These are phyloP conservation scores for Terfezia claveryi DNA, from an alignment of 495 filamentous ascomycete species.

Conservation along the genomic window DNA sequence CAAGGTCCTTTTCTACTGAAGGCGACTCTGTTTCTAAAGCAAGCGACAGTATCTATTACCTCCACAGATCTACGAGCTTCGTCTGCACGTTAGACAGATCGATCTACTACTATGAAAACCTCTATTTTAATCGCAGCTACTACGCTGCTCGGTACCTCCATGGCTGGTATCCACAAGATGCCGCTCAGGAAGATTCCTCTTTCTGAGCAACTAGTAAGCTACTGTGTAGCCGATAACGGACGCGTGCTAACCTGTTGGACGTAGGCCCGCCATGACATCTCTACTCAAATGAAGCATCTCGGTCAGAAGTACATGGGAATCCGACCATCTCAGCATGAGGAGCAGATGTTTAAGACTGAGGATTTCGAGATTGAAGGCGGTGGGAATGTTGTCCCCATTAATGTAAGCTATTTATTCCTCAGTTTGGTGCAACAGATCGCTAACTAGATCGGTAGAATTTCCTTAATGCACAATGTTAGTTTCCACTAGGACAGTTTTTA, in stretches of 20 bases:
- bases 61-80: too few relatives aligned
- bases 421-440: not conserved
- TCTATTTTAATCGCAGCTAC: constrained; percentile 47
- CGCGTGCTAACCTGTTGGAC: not conserved
- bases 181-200: constrained; percentile 94
- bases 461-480: constrained; percentile 93
- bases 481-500: not conserved
- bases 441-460: constrained; percentile 40
- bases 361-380: constrained; percentile 37
- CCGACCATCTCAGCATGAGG: constrained; percentile 41
- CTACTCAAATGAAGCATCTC: constrained; percentile 55
- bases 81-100: too few relatives aligned
- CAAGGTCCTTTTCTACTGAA: too few relatives aligned
- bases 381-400: constrained; percentile 67
- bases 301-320: constrained; percentile 88
- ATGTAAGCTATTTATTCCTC: constrained; percentile 15
- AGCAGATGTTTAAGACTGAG: constrained; percentile 59
- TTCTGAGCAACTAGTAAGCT: constrained; percentile 69
- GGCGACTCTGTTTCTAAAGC: too few relatives aligned
- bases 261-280: constrained; percentile 55
- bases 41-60: too few relatives aligned
- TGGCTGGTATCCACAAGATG: constrained; percentile 74
- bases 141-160: constrained; percentile 63
- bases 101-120: constrained; percentile 44
- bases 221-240: not conserved